These are phyloP conservation scores for Candida sanyiensis DNA, from an alignment of 805 yeast species.

Conservation along the genomic window DNA sequence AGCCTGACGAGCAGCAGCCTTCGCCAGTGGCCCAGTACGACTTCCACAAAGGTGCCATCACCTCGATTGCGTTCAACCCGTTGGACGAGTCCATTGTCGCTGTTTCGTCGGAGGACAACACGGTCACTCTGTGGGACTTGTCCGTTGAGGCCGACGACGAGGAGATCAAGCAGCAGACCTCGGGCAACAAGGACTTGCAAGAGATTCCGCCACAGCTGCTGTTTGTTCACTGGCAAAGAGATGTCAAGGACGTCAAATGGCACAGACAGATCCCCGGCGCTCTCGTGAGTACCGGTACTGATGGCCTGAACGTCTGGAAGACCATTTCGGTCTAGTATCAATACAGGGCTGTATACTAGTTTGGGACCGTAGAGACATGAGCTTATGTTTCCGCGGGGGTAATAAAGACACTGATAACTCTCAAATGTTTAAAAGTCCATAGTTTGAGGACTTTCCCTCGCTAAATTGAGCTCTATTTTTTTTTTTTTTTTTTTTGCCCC, in stretches of 20 bases:
- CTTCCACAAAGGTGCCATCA: slow-evolving; percentile 90
- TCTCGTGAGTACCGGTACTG: slow-evolving; percentile 89
- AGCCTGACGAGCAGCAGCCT: slow-evolving; percentile 41
- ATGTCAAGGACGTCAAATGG: slow-evolving; percentile 98
- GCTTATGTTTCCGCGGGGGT: no score
- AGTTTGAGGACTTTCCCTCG: no score
- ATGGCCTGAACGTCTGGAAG: slow-evolving; percentile 93
- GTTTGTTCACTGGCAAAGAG: slow-evolving; percentile 97
- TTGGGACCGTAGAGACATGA: neutral
- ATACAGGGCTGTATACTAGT: neutral
- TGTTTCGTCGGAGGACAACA: slow-evolving; percentile 93
- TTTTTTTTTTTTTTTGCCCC: no score
- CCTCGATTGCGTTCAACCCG: slow-evolving; percentile 92
- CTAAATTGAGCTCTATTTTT: no score
- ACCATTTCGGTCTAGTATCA: slow-evolving; percentile 79
- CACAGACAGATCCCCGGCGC: slow-evolving; percentile 96
- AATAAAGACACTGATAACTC: no score
- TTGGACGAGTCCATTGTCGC: slow-evolving; percentile 93
- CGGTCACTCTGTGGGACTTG: slow-evolving; percentile 96
- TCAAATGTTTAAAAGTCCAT: no score
- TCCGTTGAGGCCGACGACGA: slow-evolving; percentile 99
- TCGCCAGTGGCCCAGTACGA: slow-evolving; percentile 91
- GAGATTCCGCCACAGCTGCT: slow-evolving; percentile 93
- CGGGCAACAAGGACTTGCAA: slow-evolving; percentile 70
- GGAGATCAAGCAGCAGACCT: slow-evolving; percentile 81